phyloP scores from a whole-genome alignment of 352 stramenopile species.

The Pythium apleroticum region DNA sequence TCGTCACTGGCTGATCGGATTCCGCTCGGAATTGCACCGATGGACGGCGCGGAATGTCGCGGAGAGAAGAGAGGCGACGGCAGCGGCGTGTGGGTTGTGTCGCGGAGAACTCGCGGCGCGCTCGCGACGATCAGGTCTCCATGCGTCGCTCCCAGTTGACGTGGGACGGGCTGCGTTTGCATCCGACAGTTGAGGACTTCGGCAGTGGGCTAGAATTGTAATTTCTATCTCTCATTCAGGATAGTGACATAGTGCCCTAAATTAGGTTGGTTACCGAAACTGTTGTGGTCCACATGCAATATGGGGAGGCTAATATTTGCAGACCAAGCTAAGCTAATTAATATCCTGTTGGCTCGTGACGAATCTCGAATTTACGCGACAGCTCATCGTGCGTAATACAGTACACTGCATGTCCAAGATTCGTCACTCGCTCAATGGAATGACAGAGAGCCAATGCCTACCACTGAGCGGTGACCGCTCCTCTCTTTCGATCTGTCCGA shows the following conservation, averaged over 20 bases:
- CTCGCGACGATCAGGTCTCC: slow-evolving; percentile 1
- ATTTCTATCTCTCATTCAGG: background rate
- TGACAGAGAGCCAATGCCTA: no score
- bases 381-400: no score
- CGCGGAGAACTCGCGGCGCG: background rate
- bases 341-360: no score
- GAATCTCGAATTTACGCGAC: no score
- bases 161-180: slow-evolving; percentile 7
- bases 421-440: no score
- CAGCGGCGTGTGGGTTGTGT: background rate
- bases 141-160: slow-evolving; percentile 6
- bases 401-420: no score
- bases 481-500: no score
- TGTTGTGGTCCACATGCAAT: background rate
- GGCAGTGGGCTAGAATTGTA: background rate
- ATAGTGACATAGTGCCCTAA: background rate
- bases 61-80: background rate
- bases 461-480: no score
- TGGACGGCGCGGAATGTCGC: background rate
- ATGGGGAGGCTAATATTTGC: background rate
- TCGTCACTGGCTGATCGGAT: background rate
- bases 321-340: no score
- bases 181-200: slow-evolving; percentile 8
- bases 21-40: background rate
- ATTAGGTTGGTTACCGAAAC: no score